Evolutionary conservation across 2,329 filamentous ascomycete genomes (phyloP), one percentile per base, ranked within the genome.

Genomic region (Pochonia chlamydosporia): DNA sequence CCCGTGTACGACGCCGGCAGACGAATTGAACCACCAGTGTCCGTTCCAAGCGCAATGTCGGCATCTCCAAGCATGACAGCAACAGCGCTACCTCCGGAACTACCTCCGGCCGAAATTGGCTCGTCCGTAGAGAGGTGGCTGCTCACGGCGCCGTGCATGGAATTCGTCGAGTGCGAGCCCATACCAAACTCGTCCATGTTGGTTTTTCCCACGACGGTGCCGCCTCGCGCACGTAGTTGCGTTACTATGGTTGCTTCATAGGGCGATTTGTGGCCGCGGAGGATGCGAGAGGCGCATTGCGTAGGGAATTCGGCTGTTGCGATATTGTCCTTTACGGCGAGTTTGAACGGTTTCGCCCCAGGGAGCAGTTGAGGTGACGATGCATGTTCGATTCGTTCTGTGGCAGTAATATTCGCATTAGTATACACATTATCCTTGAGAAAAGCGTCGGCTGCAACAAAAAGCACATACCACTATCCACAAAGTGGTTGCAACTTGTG

Each of bases 171-270:
- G 57, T 96, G 85, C 8, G 89, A 95, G 2, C 90, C 90, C 91
- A 96, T 96, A 24, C 91, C 90, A 63, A 96, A 96, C 63, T 95
- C 93, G 67, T 97, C 93, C 74, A 97, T 82, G 63, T 95, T 96
- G 2, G 89, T 91, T 66, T 96, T 96, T 6, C 85, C 86, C 2
- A 83, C 74, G 2, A 92, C 64, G 5, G 76, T 64, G 5, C 81
- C 82, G 36, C 85, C 86, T 5, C 78, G 74, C 24, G 71, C 62
- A 47, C 78, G 76, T 28, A 96, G 74, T 56, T 84, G 78, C 44
- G 75, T 69, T 28, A 95, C 81, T 16, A 96, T 83, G 8, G 88
- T 92, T 16, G 92, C 89, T 62, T 91, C 81, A 65, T 87, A 92
- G 4, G 91, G 88, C 51, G 86, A 89, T 30, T 65, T 70, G 65